A percentile compares a stretch with the other conserved stretches of the same genome.
Conservation (phyloP, 495 filamentous ascomycete genomes). For the Xylaria flabelliformis region DNA sequence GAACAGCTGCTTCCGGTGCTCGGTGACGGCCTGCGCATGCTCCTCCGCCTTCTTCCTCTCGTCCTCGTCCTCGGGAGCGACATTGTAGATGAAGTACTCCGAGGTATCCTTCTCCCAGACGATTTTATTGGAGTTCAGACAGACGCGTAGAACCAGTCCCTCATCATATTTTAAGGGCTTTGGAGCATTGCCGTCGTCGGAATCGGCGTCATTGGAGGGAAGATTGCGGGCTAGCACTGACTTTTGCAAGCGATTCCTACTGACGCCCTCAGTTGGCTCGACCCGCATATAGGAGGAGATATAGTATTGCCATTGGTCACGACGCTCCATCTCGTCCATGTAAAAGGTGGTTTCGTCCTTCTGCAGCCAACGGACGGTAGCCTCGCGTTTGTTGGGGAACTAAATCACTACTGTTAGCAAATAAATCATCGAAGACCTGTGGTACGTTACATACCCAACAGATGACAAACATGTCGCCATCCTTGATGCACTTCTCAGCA, state of each 20-base stretch:
- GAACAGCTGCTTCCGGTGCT: conserved; percentile 66
- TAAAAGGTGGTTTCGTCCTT: conserved; percentile 84
- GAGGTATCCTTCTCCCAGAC: conserved; percentile 73
- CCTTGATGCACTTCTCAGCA: conserved; percentile 84
- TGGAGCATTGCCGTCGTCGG: conserved; percentile 52
- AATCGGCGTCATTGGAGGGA: conserved; percentile 55
- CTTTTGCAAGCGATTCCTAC: conserved; percentile 66
- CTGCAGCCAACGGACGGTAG: conserved; percentile 73
- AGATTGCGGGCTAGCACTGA: conserved; percentile 78
- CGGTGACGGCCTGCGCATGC: conserved; percentile 54
- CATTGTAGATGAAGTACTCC: conserved; percentile 59
- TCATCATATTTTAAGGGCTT: conserved; percentile 71
- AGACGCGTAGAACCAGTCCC: conserved; percentile 78
- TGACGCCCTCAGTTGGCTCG: conserved; percentile 87
- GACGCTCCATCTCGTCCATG: conserved; percentile 63
- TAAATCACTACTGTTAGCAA: conserved; percentile 38
- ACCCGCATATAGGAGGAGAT: conserved; percentile 86
- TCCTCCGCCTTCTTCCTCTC: conserved; percentile 52
- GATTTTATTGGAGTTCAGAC: conserved; percentile 81
- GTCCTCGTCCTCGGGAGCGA: conserved; percentile 39
- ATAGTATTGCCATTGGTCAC: conserved; percentile 85
- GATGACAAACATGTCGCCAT: conserved; percentile 87
- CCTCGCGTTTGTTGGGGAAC: conserved; percentile 64
- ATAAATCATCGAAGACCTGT: conserved; percentile 15
- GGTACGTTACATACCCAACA: conserved; percentile 69